Percentiles rank a stretch among this genome's conserved stretches.
These are phyloP conservation scores for Cylindrotheca fusiformis DNA, from an alignment of 108 stramenopile genomes.

Conservation along the genomic window DNA sequence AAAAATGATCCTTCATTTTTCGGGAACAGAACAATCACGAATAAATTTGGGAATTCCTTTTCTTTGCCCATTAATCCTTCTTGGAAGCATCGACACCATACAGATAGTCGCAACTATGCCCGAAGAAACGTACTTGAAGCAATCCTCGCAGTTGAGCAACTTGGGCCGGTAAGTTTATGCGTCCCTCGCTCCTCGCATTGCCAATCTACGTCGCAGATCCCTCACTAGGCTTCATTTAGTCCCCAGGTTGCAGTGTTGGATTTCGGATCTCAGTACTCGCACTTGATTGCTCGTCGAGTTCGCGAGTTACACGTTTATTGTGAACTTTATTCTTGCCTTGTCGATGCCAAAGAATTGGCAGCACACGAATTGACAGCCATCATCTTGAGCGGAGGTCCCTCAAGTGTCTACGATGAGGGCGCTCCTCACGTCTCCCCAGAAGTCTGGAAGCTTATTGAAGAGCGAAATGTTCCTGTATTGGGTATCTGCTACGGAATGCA, in stretches of 20 bases:
- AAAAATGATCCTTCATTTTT: too few relatives aligned
- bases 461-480: slow-evolving; percentile 86
- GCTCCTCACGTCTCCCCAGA: slow-evolving; percentile 91
- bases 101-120: slow-evolving; percentile 20
- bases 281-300: slow-evolving; percentile 97
- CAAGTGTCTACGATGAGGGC: slow-evolving; percentile 91
- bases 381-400: slow-evolving; percentile 95
- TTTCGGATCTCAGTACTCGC: slow-evolving; percentile 98
- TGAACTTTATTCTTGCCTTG: slow-evolving; percentile 94
- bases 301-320: slow-evolving; percentile 97
- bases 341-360: slow-evolving; percentile 73
- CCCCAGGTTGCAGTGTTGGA: slow-evolving; percentile 98
- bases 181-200: neutral
- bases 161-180: slow-evolving; percentile 50
- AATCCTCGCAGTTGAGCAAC: slow-evolving; percentile 71
- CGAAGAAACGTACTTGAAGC: slow-evolving; percentile 54
- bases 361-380: slow-evolving; percentile 85
- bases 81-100: too few relatives aligned
- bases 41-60: too few relatives aligned
- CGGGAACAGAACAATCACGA: too few relatives aligned
- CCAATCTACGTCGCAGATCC: neutral
- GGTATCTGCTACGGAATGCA: slow-evolving; percentile 99
- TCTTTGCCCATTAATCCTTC: too few relatives aligned
- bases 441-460: slow-evolving; percentile 92
- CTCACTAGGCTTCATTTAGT: slow-evolving; percentile 17